These are phyloP conservation scores for Serendipita vermifera DNA, from an alignment of 768 basidiomycete genomes.

Conservation along the genomic window DNA sequence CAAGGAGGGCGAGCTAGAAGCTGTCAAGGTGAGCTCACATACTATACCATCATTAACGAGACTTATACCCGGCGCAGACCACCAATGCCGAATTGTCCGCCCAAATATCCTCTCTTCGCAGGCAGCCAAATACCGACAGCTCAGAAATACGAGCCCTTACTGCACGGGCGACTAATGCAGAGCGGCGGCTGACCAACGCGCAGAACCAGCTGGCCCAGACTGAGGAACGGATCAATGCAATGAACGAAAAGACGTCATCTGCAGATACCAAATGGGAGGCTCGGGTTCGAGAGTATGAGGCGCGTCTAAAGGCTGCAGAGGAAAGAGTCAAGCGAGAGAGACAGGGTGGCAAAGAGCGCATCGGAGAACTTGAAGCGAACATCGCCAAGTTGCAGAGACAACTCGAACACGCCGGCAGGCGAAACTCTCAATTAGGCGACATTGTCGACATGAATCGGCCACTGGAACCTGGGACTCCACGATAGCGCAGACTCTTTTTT, in stretches of 20 bases:
- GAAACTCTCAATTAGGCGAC: conserved; percentile 31
- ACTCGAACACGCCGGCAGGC: conserved; percentile 63
- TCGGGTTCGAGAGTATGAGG: conserved; percentile 86
- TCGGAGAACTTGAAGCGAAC: conserved; percentile 54
- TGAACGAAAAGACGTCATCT: conserved; percentile 55
- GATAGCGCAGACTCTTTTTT: too few relatives aligned
- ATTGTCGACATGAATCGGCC: conserved; percentile 23
- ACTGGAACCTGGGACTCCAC: too few relatives aligned
- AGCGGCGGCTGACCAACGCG: conserved; percentile 72
- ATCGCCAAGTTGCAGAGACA: conserved; percentile 68
- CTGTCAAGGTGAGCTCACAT: conserved; percentile 48
- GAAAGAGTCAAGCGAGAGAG: conserved; percentile 88
- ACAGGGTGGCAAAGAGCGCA: conserved; percentile 84
- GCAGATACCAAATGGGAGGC: conserved; percentile 90
- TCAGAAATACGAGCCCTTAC: conserved; percentile 59
- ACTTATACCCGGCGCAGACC: conserved; percentile 30
- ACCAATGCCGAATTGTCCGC: conserved; percentile 61
- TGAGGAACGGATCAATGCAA: conserved; percentile 68
- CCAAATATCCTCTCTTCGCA: conserved; percentile 51
- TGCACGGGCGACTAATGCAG: conserved; percentile 68
- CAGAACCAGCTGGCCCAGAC: conserved; percentile 72
- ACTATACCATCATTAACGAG: background rate
- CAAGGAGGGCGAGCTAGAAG: conserved; percentile 85
- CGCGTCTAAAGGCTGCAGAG: conserved; percentile 64
- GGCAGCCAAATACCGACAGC: conserved; percentile 43